A percentile compares a stretch with the other conserved stretches of the same genome.
Evolutionary conservation across 768 basidiomycete genomes (phyloP).

Genomic region (Rhizopogon vesiculosus): DNA sequence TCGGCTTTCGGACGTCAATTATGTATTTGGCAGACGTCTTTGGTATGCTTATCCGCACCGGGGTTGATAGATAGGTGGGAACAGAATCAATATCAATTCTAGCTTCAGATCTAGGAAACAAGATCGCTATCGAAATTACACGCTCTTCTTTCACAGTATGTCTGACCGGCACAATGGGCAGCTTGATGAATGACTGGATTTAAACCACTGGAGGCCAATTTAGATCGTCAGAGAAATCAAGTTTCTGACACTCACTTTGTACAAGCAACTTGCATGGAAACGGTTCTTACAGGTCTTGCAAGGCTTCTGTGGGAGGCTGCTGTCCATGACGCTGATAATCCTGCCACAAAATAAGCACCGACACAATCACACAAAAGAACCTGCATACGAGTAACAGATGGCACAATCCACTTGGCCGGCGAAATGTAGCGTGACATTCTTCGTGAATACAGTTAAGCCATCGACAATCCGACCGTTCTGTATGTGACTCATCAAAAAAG

Average conservation of each 20-base stretch:
- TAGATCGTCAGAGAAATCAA: background rate
- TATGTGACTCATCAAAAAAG: background rate
- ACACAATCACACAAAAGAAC: background rate
- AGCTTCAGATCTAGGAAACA: background rate
- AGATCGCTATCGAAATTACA: background rate
- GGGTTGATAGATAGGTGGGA: no score
- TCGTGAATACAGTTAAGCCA: constrained; percentile 85
- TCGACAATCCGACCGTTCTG: constrained; percentile 91
- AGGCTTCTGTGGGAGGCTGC: constrained; percentile 80
- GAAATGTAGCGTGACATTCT: constrained; percentile 89
- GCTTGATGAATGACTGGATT: constrained; percentile 81
- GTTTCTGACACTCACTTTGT: constrained; percentile 52
- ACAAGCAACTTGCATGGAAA: constrained; percentile 90
- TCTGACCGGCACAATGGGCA: constrained; percentile 90
- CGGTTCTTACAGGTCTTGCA: constrained; percentile 94
- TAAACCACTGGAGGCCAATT: constrained; percentile 66
- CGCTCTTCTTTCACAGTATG: constrained; percentile 44
- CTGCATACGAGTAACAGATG: constrained; percentile 85
- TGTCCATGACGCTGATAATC: constrained; percentile 88
- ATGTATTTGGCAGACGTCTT: no score
- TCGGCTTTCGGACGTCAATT: no score
- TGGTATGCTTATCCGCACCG: no score
- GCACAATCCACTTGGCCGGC: constrained; percentile 96
- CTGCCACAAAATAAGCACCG: constrained; percentile 32
- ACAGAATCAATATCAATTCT: background rate